Conservation (phyloP, 148 eudicot species). For the Salicornia ramosissima region DNA sequence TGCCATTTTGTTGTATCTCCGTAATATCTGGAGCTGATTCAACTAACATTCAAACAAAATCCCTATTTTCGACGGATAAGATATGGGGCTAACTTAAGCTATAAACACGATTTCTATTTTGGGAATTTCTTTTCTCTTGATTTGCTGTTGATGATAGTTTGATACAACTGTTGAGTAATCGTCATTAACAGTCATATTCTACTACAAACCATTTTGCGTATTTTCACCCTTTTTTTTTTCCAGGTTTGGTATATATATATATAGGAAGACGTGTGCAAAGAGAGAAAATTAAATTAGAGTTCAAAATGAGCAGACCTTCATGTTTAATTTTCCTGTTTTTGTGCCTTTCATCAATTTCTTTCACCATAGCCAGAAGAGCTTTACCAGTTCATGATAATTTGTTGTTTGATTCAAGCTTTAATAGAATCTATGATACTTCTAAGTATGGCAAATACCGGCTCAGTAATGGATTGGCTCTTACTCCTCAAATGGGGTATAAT, state of each 20-base stretch:
- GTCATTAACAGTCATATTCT: neutral
- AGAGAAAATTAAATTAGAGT: slow-evolving; percentile 2
- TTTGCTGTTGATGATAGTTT: neutral
- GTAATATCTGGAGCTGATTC: too few species aligned
- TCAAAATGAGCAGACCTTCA: slow-evolving; percentile 1
- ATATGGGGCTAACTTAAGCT: neutral
- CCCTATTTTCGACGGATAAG: neutral
- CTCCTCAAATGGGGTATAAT: slow-evolving; percentile 96
- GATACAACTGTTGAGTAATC: too few species aligned
- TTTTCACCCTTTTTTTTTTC: neutral
- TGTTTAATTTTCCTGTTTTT: slow-evolving; percentile 25
- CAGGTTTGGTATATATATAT: neutral
- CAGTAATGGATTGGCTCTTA: slow-evolving; percentile 69
- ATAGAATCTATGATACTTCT: slow-evolving; percentile 53
- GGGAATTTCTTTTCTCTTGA: neutral
- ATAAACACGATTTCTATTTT: neutral
- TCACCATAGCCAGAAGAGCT: slow-evolving; percentile 25
- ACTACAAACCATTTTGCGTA: neutral
- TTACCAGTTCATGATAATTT: slow-evolving; percentile 29
- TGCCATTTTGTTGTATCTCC: too few species aligned
- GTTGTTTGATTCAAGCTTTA: slow-evolving; percentile 33
- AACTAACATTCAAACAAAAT: too few species aligned
- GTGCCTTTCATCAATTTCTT: slow-evolving; percentile 19
- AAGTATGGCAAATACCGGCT: slow-evolving; percentile 64
- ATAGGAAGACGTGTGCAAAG: neutral